These are phyloP conservation scores for Tirmania nivea DNA, from an alignment of 495 filamentous ascomycete genomes.

Conservation along the genomic window DNA sequence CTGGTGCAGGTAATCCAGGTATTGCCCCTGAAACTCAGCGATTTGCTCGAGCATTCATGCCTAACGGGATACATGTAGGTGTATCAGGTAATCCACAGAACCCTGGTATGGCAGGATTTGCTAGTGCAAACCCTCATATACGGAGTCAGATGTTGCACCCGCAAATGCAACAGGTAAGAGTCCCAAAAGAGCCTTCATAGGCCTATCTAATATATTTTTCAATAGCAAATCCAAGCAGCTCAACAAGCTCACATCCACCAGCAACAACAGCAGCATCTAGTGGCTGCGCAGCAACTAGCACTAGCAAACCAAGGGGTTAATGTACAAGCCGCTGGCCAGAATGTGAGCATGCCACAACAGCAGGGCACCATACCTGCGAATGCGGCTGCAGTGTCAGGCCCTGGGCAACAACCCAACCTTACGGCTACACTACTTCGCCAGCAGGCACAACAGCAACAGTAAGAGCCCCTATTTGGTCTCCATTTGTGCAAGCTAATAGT, in stretches of 20 bases:
- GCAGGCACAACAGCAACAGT: conserved; percentile 6
- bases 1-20: neutral
- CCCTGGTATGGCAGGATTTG: conserved; percentile 9
- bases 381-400: conserved; percentile 15
- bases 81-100: neutral
- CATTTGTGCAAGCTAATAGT: neutral
- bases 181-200: neutral
- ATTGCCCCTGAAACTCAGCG: neutral
- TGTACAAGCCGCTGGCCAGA: conserved; percentile 9
- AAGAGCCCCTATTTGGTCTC: neutral
- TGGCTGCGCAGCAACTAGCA: conserved; percentile 24
- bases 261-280: conserved; percentile 25
- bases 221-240: conserved; percentile 25
- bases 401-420: conserved; percentile 11
- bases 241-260: conserved; percentile 28
- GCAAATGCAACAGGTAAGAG: conserved; percentile 23
- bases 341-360: conserved; percentile 19
- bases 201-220: conserved; percentile 3
- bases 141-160: conserved; percentile 14
- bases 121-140: conserved; percentile 8
- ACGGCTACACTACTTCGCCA: conserved; percentile 14
- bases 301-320: conserved; percentile 16
- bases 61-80: neutral
- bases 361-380: neutral
- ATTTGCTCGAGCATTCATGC: neutral